These are phyloP conservation scores for Blastocystis sp. DNA, from an alignment of 352 stramenopile genomes.

Conservation along the genomic window DNA sequence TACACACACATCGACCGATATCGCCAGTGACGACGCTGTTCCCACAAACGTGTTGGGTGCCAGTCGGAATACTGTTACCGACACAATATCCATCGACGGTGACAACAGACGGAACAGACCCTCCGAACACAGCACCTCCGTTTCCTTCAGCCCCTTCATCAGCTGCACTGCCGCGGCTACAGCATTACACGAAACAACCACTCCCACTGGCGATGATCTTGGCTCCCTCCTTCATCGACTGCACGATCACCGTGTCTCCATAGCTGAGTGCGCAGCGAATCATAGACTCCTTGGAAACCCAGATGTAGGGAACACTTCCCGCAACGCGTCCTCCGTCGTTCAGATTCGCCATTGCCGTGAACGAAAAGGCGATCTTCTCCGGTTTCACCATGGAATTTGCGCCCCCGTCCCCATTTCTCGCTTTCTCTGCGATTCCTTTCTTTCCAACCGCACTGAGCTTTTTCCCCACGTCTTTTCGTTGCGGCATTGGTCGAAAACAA, in stretches of 20 bases:
- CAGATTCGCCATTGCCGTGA: conserved; percentile 44
- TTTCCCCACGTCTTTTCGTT: too few relatives aligned
- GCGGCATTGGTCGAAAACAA: background rate
- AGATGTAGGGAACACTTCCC: background rate
- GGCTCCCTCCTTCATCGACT: background rate
- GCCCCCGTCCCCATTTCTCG: background rate
- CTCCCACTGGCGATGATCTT: conserved; percentile 1
- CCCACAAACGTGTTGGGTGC: background rate
- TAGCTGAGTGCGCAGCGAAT: conserved; percentile 31
- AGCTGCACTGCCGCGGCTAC: background rate
- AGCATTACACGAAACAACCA: background rate
- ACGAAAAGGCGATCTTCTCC: conserved; percentile 40
- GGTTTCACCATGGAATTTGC: background rate
- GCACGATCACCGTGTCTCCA: conserved; percentile 51
- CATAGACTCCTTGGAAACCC: conserved; percentile 42
- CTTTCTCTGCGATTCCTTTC: background rate
- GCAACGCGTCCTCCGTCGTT: background rate
- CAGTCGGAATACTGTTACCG: conserved; percentile 40
- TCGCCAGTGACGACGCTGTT: background rate
- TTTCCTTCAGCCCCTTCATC: conserved; percentile 26
- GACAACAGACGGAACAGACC: conserved; percentile 32
- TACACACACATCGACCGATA: background rate
- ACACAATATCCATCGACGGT: background rate
- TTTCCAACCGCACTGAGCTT: too few relatives aligned
- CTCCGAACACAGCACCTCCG: conserved; percentile 19